Evolutionary conservation across 2,329 filamentous ascomycete species (phyloP), one percentile per base, ranked within the genome.

Genomic region (Aspergillus amoenus): DNA sequence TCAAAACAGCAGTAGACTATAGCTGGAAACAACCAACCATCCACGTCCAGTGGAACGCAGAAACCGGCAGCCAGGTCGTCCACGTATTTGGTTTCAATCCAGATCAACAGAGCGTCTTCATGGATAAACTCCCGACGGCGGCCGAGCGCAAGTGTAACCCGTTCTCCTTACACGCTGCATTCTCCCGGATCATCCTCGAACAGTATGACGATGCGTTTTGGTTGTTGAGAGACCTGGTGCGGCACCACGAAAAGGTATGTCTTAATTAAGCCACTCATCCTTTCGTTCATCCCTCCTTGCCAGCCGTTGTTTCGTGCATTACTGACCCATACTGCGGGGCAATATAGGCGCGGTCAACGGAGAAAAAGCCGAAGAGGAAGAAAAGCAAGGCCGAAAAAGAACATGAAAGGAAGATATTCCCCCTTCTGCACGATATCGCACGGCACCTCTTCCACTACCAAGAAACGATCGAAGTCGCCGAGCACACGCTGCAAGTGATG

Each of bases 381-480:
- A 30, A 30, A 11, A 30, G 8, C 27, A 30, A 30, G 27, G 27
- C 27, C 27, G 27, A 30, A 30, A 30, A 30, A 11, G 27, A 30
- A 4, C 8, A 30, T 11, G 27, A 30, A 30, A 30, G 27, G 27
- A 30, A 37, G 5, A 37, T 37, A 27, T 69, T 69, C 53, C 61
- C 60, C 11, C 53, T 60, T 12, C 65, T 73, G 2, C 70, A 74
- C 55, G 67, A 74, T 24, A 66, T 69, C 43, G 66, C 66, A 5
- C 62, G 71, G 11, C 72, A 74, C 54, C 64, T 66, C 21, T 68
- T 71, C 22, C 70, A 74, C 49, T 65, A 61, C 4, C 66, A 62
- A 5, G 71, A 74, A 58, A 68, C 66, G 4, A 64, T 74, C n/a
- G 64, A 68, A 7, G 66, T 73, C 6, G 68, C 71, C 0, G 60